These are phyloP conservation scores for Fusarium heterosporum DNA, from an alignment of 2,329 filamentous ascomycete species.

Conservation along the genomic window DNA sequence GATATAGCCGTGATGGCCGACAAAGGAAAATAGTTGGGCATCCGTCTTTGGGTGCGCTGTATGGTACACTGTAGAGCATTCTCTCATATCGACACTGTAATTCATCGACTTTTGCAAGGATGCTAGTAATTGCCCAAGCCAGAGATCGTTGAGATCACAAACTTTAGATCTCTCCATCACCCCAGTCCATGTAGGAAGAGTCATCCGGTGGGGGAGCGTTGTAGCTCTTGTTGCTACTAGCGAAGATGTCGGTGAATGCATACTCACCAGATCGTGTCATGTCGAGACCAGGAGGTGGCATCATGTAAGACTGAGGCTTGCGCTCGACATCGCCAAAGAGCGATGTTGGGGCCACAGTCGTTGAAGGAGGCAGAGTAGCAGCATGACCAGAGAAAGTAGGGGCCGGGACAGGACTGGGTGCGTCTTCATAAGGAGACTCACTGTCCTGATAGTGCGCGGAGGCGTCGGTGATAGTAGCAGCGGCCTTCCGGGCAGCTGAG, in stretches of 20 bases:
- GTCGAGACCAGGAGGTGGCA: constrained; percentile 3
- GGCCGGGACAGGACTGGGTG: constrained; percentile 21
- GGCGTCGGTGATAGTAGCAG: constrained; percentile 51
- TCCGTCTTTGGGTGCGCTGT: not conserved
- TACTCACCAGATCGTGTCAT: constrained; percentile 5
- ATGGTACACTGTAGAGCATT: constrained; percentile 23
- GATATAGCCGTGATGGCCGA: constrained; percentile 15
- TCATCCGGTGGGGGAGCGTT: constrained; percentile 12
- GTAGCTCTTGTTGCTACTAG: not conserved
- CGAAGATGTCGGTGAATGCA: constrained; percentile 1
- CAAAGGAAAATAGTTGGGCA: constrained; percentile 13
- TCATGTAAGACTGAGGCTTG: constrained; percentile 14
- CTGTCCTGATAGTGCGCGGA: constrained; percentile 46
- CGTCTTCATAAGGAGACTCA: constrained; percentile 45
- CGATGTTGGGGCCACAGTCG: constrained; percentile 12
- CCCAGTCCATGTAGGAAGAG: constrained; percentile 29
- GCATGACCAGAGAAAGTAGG: not conserved
- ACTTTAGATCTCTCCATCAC: constrained; percentile 54
- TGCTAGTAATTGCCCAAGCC: not conserved
- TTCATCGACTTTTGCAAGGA: constrained; percentile 1
- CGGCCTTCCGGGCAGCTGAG: constrained; percentile 49
- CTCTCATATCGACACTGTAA: not conserved
- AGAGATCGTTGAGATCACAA: not conserved
- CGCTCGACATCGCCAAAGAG: constrained; percentile 44
- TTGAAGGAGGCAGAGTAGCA: constrained; percentile 1